Base-by-base conservation (phyloP, 805 yeast species). In the Cyberlindnera misumaiensis region DNA sequence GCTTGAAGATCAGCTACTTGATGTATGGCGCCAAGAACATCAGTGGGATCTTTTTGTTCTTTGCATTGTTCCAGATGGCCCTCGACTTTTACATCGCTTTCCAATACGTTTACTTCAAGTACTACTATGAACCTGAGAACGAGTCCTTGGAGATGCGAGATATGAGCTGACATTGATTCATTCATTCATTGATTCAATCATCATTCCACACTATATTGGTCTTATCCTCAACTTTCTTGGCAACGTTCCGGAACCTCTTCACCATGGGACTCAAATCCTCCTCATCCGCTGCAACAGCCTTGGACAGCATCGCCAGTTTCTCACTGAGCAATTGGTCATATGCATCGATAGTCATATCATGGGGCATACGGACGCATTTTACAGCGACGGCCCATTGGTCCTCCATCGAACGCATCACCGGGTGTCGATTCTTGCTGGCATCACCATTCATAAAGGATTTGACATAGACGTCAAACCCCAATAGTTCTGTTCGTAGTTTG, bases 51-150 rank as follows among this genome's bases (percentile, higher is more conserved):
- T 84, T 84, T 55, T 68, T 83, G 8, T 53, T 75, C 34, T 87
- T 87, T 40, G 93, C 85, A 0, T 59, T 80, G 31, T 82, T 85
- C 56, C 96, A 86, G 63, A 83, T 83, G 79, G 53, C 72, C 16
- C 65, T 86, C 43, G 93, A 86, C 56, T 62, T 83, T 30, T 70
- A 78, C 44, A 83, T 86, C 40, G 83, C 84, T 7, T 78, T 70
- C 35, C 94, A 83, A 54, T 85, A 76, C 55, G 62, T 84, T 36
- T 75, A 80, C 55, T 84, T 77, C 58, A 77, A 69, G 49, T 66
- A 58, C 41, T 60, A 60, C 32, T 64, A 59, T 43, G 16, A 32
- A 36, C 44, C 31, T 35, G 29, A 35, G 38, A 24, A 42, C 2
- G 47, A 44, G 30, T 4, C 40, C 7, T 17, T 44, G n/a, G 47